Evolutionary conservation across 768 basidiomycete genomes (phyloP), one percentile per base, ranked within the genome.

Genomic region (Tricholoma sp.): DNA sequence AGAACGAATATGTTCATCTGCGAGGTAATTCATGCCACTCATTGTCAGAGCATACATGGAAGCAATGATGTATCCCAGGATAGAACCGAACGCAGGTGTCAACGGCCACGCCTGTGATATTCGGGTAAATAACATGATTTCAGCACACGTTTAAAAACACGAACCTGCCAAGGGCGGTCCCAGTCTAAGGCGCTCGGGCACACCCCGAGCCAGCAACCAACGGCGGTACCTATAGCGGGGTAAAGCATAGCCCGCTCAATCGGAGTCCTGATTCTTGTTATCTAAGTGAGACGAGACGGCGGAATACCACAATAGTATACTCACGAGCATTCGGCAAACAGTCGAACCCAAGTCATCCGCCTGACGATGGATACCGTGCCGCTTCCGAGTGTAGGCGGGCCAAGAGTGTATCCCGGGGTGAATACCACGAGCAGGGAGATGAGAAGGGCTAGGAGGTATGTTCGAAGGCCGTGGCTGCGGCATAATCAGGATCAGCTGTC

Each of bases 101-200:
- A 94, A 74, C 11, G 92, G 93, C 87, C 89, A 95, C 24, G 86
- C 83, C 89, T 94, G 56, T 9, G 24, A 61, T 49, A 32, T 49
- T 32, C 31, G 29, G 31, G 47, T 32, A 31, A 32, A 13, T 28
- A 49, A 17, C 47, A 29, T 49, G 31, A 3, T 15, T 31, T 28
- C 20, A 13, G 28, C 3, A 6, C n/a, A n/a, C 34, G 52, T 53
- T 57, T n/a, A 59, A 39, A 24, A 49, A 39, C 34, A 72, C 82
- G 55, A 53, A 91, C 94, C 88, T 98, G 96, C 95, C 95, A 98
- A 6, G 95, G 92, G 36, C 93, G 81, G 66, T 94, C 94, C 96
- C 96, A 98, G 71, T 98, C 96, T 15, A 98, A 82, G 0, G 92
- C 89, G 47, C 94, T 86, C 2, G 93, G 91, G 47, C 95, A 76